Base-by-base conservation (phyloP, 176 grass and related monocot genomes). In the Hyparrhenia diplandra region DNA sequence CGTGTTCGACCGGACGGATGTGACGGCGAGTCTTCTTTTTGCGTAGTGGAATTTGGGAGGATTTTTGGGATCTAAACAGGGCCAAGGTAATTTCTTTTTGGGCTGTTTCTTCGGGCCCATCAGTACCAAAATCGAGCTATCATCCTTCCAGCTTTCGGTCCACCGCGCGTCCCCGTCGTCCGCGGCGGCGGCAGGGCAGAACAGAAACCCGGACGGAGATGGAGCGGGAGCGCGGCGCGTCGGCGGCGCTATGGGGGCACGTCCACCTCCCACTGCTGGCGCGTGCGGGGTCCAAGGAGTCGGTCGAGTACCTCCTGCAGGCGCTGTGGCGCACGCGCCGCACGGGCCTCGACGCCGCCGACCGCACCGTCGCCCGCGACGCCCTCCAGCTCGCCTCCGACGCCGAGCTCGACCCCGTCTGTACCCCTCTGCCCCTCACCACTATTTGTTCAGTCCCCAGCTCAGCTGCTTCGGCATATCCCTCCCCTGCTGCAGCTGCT, bases 241-340 rank as follows among this genome's bases (percentile, higher is more conserved):
- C 35, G 37, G 66, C 42, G 88, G 75, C 46, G 62, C 85, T 97
- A 6, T 97, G 95, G 95, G 92, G 90, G 16, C 71, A 89, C 67
- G 13, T 10, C 37, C 85, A 94, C 80, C 87, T 97, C 34, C 92
- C 92, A 1, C 87, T 97, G 8, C 86, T 94, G 32, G 83, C 87
- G 35, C 83, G 90, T 37, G 88, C 92, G 70, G 83, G 77, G 32
- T 97, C 94, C 28, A 97, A 97, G 92, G 95, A 97, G 5, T 92
- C 90, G 9, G 86, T 98, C 64, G 95, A 98, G 71, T 94, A 94
- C 84, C 71, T 98, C 79, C 85, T 98, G 32, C 92, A 98, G 90
- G 95, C 90, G 35, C 86, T 98, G 51, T 98, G 95, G 92, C 92
- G 95, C 68, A 98, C 92, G 35, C 92, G 95, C 80, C 83, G 87